phyloP scores from a whole-genome alignment of 179 eudicot genomes.

The Actinidia chinensis region DNA sequence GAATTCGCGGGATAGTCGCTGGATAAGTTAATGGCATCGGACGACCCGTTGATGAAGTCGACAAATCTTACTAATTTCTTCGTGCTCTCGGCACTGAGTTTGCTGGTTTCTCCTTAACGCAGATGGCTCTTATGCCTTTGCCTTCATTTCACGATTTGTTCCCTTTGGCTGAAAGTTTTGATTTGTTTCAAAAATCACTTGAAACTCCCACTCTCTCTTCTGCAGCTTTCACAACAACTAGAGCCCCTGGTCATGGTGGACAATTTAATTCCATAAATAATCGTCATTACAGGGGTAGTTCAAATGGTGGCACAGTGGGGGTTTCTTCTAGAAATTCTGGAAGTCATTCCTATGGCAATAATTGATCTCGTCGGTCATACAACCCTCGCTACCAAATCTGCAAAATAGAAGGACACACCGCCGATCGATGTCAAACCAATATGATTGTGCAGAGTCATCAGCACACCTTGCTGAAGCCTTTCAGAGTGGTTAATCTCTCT shows the following conservation, averaged over 20 bases:
- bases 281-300: too few relatives aligned
- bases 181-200: background rate
- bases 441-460: background rate
- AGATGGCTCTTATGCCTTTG: background rate
- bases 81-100: background rate
- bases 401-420: background rate
- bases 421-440: background rate
- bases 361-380: background rate
- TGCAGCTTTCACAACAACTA: background rate
- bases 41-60: background rate
- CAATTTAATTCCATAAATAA: too few relatives aligned
- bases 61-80: background rate
- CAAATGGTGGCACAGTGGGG: too few relatives aligned
- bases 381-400: background rate
- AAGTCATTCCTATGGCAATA: too few relatives aligned
- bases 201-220: background rate
- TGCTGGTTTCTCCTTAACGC: background rate
- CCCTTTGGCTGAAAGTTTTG: background rate
- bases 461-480: background rate
- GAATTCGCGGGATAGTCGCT: too few relatives aligned
- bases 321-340: background rate
- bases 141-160: background rate
- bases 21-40: too few relatives aligned
- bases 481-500: background rate
- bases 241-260: background rate